Base-by-base conservation (phyloP, 2,329 filamentous ascomycete species). In the Coniochaeta pulveracea region DNA sequence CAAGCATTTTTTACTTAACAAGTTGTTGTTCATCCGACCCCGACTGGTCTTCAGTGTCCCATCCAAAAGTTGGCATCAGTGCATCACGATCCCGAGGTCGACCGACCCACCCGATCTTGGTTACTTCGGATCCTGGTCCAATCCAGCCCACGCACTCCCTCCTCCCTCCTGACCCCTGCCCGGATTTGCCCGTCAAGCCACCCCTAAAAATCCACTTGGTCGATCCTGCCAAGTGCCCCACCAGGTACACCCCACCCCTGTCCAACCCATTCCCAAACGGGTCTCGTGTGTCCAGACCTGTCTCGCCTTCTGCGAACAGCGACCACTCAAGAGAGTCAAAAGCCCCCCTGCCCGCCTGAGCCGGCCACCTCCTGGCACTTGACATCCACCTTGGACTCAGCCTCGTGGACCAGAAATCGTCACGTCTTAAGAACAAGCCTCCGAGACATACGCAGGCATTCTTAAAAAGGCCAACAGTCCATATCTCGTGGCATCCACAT, bases 361-460 rank as follows among this genome's bases (percentile, higher is more conserved):
- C 30, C 30, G 30, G 30, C 30, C 30, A 23, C 30, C 21, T 33
- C 21, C 21, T 12, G 30, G 30, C 30, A 33, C 30, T 33, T 33
- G 30, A 33, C 30, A 22, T 22, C 30, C 22, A n/a, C n/a, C n/a
- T n/a, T 31, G 23, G 19, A 15, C 30, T 33, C 30, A 33, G 30
- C 30, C 30, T 33, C 30, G 30, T 33, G 30, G 30, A 4, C 30
- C 10, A 24, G 16, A 15, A 31, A 25, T 24, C 30, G 30, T 33
- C 30, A 33, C 30, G n/a, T 22, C 12, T 24, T 15, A 19, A 19
- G 22, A 33, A 33, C n/a, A 24, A 33, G 18, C 28, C 28, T 21
- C 28, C 28, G 28, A 31, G 28, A 31, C 28, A 31, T 16, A 15
- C 28, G 11, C n/a, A 12, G 24, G 6, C 27, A 30, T 19, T 15